Base-by-base conservation (phyloP, 1,139 yeast genomes). In the Protomyces lactucae-debilis region DNA sequence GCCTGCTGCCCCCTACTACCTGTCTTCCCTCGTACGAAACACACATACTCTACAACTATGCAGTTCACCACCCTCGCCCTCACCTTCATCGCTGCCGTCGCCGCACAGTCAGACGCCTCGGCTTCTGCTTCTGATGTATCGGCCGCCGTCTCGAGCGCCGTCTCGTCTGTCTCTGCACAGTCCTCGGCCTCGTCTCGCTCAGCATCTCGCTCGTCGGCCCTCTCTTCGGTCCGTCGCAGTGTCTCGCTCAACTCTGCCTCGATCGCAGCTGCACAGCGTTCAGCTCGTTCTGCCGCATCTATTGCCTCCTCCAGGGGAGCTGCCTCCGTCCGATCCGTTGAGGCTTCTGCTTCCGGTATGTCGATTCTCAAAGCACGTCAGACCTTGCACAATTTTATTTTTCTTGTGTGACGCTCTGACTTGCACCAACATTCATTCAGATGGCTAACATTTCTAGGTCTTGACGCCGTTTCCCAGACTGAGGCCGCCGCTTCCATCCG, bases 21-120 rank as follows among this genome's bases (percentile, higher is more conserved):
- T 6, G 5, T 4, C 32, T 28, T 4, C 32, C 32, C 32, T 28
- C 32, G 32, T 28, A 28, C 32, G 32, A 28, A 28, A 28, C 6
- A 28, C 32, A 18, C 46, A 37, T n/a, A 57, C 61, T 46, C 61
- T 46, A 35, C 55, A 57, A 39, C 5, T 5, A 57, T 57, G 61
- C 61, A 57, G 40, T 57, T 57, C 61, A 46, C 61, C 18, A 23
- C 61, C 39, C 16, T 57, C 56, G 61, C 61, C 36, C 56, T 57
- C 40, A 40, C 56, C 35, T 35, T 57, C 52, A 43, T 51, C 52
- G 61, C 61, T 18, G 61, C 61, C 39, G 61, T 57, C 18, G 55
- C 61, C 23, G 61, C 61, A 18, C 61, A 57, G 61, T 23, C 25
- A n/a, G 55, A 39, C 32, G 12, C 43, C 16, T 37, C 57, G 36